phyloP scores from a whole-genome alignment of 352 stramenopile genomes.

The Globisporangium acanthophoron region DNA sequence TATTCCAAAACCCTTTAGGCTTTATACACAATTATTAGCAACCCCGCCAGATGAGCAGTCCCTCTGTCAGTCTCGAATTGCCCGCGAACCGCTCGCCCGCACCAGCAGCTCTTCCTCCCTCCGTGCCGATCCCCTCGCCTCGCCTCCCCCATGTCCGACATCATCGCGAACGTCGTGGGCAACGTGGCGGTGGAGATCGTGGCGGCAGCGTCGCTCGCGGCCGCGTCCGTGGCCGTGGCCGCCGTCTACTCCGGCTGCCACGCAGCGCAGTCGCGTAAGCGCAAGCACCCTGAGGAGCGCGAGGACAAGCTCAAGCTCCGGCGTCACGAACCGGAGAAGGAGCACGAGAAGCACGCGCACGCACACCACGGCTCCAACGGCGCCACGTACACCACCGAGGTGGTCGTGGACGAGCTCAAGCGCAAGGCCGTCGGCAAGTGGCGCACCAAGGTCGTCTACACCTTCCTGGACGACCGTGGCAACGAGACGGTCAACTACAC shows the following conservation, averaged over 20 bases:
- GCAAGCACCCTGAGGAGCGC: constrained; percentile 14
- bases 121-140: constrained; percentile 3
- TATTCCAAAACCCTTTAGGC: neutral
- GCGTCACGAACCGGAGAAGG: constrained; percentile 16
- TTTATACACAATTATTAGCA: neutral
- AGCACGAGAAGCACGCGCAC: neutral
- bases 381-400: constrained; percentile 26
- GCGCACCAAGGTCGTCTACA: constrained; percentile 73
- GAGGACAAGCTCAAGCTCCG: constrained; percentile 25
- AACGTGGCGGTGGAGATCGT: constrained; percentile 42
- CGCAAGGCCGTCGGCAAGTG: constrained; percentile 35
- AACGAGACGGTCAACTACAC: constrained; percentile 64
- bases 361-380: constrained; percentile 24
- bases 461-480: constrained; percentile 69
- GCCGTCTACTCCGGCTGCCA: constrained; percentile 17
- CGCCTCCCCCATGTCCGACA: constrained; percentile 9
- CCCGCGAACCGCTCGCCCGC: neutral
- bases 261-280: constrained; percentile 19
- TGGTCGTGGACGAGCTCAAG: constrained; percentile 47
- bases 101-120: neutral
- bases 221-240: constrained; percentile 30
- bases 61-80: neutral
- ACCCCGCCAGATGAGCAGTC: neutral
- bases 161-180: constrained; percentile 24
- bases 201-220: constrained; percentile 40